Evolutionary conservation across 345 rosid species (phyloP).

Genomic region (Toxicodendron radicans): DNA sequence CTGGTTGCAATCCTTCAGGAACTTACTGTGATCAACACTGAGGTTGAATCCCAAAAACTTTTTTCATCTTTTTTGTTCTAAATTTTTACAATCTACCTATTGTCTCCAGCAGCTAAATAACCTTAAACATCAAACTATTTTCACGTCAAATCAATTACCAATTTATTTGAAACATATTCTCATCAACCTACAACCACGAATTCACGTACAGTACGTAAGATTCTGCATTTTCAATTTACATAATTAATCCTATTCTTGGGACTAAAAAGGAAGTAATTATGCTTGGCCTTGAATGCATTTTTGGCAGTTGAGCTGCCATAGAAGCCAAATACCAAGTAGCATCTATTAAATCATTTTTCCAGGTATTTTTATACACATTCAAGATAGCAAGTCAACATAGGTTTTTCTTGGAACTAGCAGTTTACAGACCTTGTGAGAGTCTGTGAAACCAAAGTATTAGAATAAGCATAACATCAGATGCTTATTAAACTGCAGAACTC

Average conservation of each 20-base stretch:
- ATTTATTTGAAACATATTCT: background rate
- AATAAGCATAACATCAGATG: too few relatives aligned
- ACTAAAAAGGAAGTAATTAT: too few relatives aligned
- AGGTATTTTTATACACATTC: background rate
- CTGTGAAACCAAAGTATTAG: too few relatives aligned
- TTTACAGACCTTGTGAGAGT: too few relatives aligned
- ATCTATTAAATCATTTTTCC: background rate
- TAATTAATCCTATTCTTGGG: background rate
- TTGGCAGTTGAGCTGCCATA: background rate
- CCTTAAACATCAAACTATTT: background rate
- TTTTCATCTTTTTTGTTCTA: background rate
- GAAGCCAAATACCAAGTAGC: background rate
- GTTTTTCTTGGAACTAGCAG: too few relatives aligned
- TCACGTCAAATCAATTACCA: background rate
- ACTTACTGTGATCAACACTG: background rate
- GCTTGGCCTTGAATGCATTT: background rate
- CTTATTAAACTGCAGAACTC: too few relatives aligned
- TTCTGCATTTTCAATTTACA: too few relatives aligned
- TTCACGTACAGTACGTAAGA: background rate
- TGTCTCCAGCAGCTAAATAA: too few relatives aligned
- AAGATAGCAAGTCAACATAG: background rate
- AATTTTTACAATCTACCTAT: too few relatives aligned
- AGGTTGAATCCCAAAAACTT: background rate
- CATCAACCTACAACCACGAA: background rate
- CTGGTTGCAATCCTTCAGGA: background rate